Base-by-base conservation (phyloP, 1,284 basidiomycete genomes). In the Termitomyces sp. region DNA sequence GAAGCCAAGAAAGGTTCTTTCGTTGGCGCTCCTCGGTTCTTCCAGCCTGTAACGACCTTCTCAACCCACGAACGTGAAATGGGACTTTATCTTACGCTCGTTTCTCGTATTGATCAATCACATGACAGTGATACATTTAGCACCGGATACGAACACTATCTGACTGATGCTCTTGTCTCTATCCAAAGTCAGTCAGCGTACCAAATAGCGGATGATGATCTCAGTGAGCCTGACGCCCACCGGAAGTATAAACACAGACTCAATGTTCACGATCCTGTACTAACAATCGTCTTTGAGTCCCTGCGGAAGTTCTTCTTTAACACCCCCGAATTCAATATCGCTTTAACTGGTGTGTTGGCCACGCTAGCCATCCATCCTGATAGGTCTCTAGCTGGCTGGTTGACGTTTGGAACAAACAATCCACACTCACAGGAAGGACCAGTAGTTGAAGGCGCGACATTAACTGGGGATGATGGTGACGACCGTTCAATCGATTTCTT, bases 361-460 rank as follows among this genome's bases (percentile, higher is more conserved):
- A 82, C 85, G 3, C 72, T 98, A 5, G 89, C 90, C 0, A 73
- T 86, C 11, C 92, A 92, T 64, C 91, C 94, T 1, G 78, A 92
- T 62, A 81, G 94, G 8, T 93, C 90, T 1, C 73, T 97, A 19
- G 83, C 86, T 0, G 93, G 93, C 0, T 98, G 93, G 93, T 68
- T 97, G 49, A 88, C 86, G 2, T 86, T 84, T 64, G 74, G 74
- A n/a, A 61, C 72, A 5, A 76, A 71, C 50, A 77, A 80, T 34
- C 37, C 58, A 37, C 49, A 57, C 1, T 57, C 62, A 9, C 60
- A 59, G 31, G 56, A 64, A 28, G 45, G n/a, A 28, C 57, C 60
- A 30, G 50, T 57, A 38, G 57, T 59, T 38, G 58, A 68, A n/a
- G 66, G 61, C 9, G 37, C 58, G 14, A 44, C 28, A 8, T 52